Evolutionary conservation across 2,329 filamentous ascomycete genomes (phyloP).

Genomic region (Dactylonectria estremocensis): DNA sequence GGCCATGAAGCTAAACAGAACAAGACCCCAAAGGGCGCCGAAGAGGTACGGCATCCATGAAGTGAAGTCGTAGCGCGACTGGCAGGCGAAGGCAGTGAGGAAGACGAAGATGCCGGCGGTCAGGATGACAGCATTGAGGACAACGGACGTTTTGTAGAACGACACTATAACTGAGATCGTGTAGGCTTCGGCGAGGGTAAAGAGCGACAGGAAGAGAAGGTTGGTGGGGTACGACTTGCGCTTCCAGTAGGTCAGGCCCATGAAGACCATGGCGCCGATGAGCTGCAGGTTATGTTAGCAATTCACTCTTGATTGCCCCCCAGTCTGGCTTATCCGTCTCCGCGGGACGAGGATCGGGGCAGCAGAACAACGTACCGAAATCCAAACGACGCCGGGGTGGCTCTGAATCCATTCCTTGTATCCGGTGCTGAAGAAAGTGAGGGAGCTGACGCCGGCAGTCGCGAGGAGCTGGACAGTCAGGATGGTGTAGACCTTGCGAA

Average conservation of each 20-base stretch:
- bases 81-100: conserved; percentile 91
- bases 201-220: conserved; percentile 89
- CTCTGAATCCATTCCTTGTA: conserved; percentile 92
- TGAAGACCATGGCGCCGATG: conserved; percentile 86
- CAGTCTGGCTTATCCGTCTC: background rate
- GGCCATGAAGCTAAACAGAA: conserved; percentile 94
- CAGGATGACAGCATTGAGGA: conserved; percentile 90
- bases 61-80: conserved; percentile 98
- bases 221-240: conserved; percentile 96
- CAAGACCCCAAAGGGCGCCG: conserved; percentile 88
- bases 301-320: conserved; percentile 1
- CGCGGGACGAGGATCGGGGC: background rate
- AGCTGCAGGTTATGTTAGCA: conserved; percentile 62
- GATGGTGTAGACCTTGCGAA: conserved; percentile 98
- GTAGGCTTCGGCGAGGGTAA: conserved; percentile 95
- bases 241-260: conserved; percentile 94
- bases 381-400: conserved; percentile 87
- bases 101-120: conserved; percentile 88
- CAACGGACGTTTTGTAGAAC: conserved; percentile 87
- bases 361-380: conserved; percentile 70
- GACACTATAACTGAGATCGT: conserved; percentile 92
- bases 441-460: conserved; percentile 83
- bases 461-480: conserved; percentile 93
- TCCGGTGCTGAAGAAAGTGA: conserved; percentile 85
- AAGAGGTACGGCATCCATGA: conserved; percentile 97